Percentiles rank a stretch among this genome's conserved stretches.
These are phyloP conservation scores for Clonostachys byssicola DNA, from an alignment of 2,329 filamentous ascomycete genomes.

Conservation along the genomic window DNA sequence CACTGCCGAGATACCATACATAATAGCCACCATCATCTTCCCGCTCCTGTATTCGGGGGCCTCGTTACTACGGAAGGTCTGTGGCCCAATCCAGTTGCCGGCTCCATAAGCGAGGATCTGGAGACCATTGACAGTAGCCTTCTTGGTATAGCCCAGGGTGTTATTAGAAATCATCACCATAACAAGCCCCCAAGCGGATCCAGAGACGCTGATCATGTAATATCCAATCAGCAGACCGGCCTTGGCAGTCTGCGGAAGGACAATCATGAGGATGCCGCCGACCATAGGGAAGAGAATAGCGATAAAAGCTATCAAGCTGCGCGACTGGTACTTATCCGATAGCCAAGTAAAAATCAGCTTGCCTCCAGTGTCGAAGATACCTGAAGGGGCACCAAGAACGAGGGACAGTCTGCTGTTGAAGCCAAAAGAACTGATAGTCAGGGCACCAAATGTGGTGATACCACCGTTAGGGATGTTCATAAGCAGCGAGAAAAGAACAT, in stretches of 20 bases:
- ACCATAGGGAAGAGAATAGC: constrained; percentile 17
- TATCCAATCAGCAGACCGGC: constrained; percentile 12
- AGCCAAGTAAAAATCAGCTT: constrained; percentile 15
- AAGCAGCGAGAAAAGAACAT: constrained; percentile 35
- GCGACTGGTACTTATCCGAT: constrained; percentile 14
- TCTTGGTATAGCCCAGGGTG: constrained; percentile 19
- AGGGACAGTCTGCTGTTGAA: constrained; percentile 49
- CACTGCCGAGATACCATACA: constrained; percentile 10
- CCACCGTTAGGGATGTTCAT: constrained; percentile 48
- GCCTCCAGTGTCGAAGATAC: constrained; percentile 31
- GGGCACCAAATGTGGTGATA: constrained; percentile 50
- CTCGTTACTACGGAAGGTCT: constrained; percentile 13
- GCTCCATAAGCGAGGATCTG: constrained; percentile 11
- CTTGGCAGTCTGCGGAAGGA: constrained; percentile 11
- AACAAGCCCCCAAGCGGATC: constrained; percentile 15
- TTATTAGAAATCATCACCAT: constrained; percentile 19
- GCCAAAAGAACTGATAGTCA: constrained; percentile 53
- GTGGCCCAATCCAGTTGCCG: constrained; percentile 14
- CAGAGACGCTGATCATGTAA: constrained; percentile 13
- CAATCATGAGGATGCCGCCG: constrained; percentile 17
- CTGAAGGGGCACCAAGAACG: constrained; percentile 54
- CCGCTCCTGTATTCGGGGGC: constrained; percentile 13
- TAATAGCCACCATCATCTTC: constrained; percentile 14
- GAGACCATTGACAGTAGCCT: constrained; percentile 14
- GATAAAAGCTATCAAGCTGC: constrained; percentile 13